phyloP scores from a whole-genome alignment of 257 asterid species.

The Solanum pinnatisectum region DNA sequence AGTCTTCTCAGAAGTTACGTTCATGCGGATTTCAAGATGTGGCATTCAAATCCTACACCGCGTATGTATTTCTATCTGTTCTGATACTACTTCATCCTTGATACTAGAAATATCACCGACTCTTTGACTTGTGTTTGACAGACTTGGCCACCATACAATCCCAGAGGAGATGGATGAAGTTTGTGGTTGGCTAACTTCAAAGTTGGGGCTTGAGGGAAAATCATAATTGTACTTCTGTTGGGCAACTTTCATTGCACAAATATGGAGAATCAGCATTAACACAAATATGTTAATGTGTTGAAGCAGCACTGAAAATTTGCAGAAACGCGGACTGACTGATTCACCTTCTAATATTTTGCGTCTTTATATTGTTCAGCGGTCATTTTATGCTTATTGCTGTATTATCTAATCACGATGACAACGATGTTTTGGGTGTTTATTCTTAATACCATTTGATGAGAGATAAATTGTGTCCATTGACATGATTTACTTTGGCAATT shows the following conservation, averaged over 20 bases:
- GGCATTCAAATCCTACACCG: slow-evolving; percentile 49
- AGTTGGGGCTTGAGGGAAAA: slow-evolving; percentile 52
- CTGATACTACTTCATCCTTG: neutral
- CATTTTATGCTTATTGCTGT: neutral
- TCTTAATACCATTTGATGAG: neutral
- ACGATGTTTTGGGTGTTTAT: neutral
- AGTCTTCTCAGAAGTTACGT: slow-evolving; percentile 42
- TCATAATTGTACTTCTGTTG: slow-evolving; percentile 3
- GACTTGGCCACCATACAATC: slow-evolving; percentile 76
- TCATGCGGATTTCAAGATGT: slow-evolving; percentile 49
- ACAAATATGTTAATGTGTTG: neutral
- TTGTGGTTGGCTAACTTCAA: slow-evolving; percentile 61
- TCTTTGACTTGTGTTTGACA: slow-evolving; percentile 13
- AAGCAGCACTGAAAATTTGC: neutral
- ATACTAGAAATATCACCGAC: neutral
- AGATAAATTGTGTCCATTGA: neutral
- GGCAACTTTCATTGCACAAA: neutral
- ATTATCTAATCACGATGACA: neutral
- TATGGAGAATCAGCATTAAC: neutral
- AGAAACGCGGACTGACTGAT: neutral
- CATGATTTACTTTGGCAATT: neutral
- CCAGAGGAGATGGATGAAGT: slow-evolving; percentile 77
- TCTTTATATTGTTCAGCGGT: neutral
- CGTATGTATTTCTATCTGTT: slow-evolving; percentile 23
- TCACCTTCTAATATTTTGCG: neutral